A percentile compares a stretch with the other conserved stretches of the same genome.
Conservation (phyloP, 169 alveolate genomes). For the Perkinsus olseni region DNA sequence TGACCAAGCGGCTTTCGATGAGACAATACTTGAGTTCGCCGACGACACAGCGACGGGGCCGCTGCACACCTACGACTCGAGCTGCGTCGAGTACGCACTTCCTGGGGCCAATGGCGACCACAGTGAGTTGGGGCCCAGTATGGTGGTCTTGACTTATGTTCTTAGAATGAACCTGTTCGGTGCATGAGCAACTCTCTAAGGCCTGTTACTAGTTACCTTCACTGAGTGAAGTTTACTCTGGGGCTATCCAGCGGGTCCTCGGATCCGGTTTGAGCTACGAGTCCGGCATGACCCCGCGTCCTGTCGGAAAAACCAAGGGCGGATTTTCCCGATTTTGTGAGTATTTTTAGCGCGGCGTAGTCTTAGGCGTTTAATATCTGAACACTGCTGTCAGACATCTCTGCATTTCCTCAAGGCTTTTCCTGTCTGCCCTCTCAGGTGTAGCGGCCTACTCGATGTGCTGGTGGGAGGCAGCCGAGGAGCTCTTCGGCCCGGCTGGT, state of each 20-base stretch:
- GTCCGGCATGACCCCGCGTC: too few relatives aligned
- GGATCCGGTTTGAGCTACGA: too few relatives aligned
- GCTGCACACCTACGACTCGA: neutral
- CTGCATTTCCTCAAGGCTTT: neutral
- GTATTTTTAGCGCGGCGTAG: too few relatives aligned
- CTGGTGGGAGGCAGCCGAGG: slow-evolving; percentile 5
- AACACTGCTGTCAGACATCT: too few relatives aligned
- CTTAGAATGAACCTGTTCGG: neutral
- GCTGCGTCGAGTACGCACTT: neutral
- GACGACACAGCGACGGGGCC: neutral
- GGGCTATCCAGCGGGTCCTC: too few relatives aligned
- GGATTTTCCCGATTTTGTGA: too few relatives aligned
- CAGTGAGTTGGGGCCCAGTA: neutral
- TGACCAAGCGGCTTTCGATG: slow-evolving; percentile 13
- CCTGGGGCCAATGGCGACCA: neutral
- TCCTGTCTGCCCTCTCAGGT: neutral
- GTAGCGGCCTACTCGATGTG: slow-evolving; percentile 5
- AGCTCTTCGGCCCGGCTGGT: slow-evolving; percentile 1
- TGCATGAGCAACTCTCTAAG: too few relatives aligned
- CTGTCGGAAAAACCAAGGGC: too few relatives aligned
- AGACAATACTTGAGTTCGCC: slow-evolving; percentile 7
- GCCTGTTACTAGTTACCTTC: too few relatives aligned
- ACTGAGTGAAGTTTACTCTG: too few relatives aligned
- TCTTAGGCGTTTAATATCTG: too few relatives aligned
- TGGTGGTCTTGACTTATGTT: neutral